Evolutionary conservation across 192 early-diverging fungal species (phyloP), one percentile per base, ranked within the genome.

Genomic region (Backusella parvicylindrica): DNA sequence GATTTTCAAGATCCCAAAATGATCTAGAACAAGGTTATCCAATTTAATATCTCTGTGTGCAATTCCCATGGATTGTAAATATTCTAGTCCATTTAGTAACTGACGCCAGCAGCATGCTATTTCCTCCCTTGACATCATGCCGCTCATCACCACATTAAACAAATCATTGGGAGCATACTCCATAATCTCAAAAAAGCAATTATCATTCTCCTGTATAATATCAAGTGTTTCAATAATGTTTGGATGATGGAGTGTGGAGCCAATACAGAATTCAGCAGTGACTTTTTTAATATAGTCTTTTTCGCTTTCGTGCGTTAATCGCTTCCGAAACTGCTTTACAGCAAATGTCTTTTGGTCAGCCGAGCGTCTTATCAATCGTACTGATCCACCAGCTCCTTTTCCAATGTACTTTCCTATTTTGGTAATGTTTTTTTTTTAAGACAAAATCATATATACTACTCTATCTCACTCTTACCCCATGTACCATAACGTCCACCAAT

Each of bases 31-130:
- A 53, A 94, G 86, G 86, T 98, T 98, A 77, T 93, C 92, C 21
- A 96, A 90, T 73, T 98, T 97, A 70, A 98, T 82, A 75, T 98
- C 96, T 28, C 96, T 86, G 81, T 98, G 97, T 4, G 96, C 95
- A 36, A 98, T 95, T 49, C 97, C 97, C 74, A 95, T 87, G 12
- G 82, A 84, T 80, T 98, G 97, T 36, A 98, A 81, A 75, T 97
- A 98, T 60, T 88, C 76, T 3, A 98, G 92, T 36, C 96, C 97
- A 43, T 87, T 81, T 6, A 92, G 79, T 16, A 98, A 83, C 68
- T 97, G 96, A 73, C 89, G 88, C 84, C 95, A 97, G 82, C 91
- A 94, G 81, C 96, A 98, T 38, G 90, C 88, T 56, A 94, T 91
- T 82, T 97, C 94, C 33, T 90, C 88, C 1, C 92, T 82, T 8